A percentile compares a stretch with the other conserved stretches of the same genome.
These are phyloP conservation scores for Hondaea fermentalgiana DNA, from an alignment of 108 stramenopile genomes.

Conservation along the genomic window DNA sequence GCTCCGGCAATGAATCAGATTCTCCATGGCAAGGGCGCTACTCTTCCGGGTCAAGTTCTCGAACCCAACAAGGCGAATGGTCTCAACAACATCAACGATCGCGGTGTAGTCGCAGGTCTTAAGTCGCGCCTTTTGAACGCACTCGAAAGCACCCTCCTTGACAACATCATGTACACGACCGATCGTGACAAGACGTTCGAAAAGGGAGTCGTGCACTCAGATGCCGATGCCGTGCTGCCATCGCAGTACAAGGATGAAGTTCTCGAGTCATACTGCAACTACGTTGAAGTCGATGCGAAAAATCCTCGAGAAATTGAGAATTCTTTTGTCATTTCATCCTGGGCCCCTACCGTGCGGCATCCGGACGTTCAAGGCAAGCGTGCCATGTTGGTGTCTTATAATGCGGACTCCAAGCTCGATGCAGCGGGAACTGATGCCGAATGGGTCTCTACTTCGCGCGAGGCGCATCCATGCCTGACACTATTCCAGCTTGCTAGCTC, in stretches of 20 bases:
- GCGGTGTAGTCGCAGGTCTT: not conserved
- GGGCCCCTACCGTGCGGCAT: not conserved
- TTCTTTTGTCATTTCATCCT: not conserved
- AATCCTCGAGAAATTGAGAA: not conserved
- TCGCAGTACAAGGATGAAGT: not conserved
- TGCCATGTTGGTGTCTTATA: not conserved
- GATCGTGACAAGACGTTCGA: constrained; percentile 12
- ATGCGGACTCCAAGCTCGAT: not conserved
- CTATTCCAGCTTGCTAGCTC: not conserved
- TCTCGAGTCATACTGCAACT: not conserved
- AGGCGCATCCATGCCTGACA: not conserved
- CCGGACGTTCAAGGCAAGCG: constrained; percentile 6
- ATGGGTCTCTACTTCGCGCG: not conserved
- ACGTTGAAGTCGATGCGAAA: not conserved
- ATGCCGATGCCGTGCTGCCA: not conserved
- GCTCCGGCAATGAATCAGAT: constrained; percentile 9
- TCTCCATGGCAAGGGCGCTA: not conserved
- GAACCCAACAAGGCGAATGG: not conserved
- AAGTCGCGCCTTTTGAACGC: not conserved
- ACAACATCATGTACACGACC: not conserved
- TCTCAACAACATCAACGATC: not conserved
- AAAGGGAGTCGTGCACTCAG: constrained; percentile 9
- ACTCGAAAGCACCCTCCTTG: not conserved
- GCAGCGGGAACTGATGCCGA: not conserved
- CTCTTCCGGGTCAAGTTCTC: not conserved